These are phyloP conservation scores for Ulmus americana DNA, from an alignment of 331 rosid genomes.

Conservation along the genomic window DNA sequence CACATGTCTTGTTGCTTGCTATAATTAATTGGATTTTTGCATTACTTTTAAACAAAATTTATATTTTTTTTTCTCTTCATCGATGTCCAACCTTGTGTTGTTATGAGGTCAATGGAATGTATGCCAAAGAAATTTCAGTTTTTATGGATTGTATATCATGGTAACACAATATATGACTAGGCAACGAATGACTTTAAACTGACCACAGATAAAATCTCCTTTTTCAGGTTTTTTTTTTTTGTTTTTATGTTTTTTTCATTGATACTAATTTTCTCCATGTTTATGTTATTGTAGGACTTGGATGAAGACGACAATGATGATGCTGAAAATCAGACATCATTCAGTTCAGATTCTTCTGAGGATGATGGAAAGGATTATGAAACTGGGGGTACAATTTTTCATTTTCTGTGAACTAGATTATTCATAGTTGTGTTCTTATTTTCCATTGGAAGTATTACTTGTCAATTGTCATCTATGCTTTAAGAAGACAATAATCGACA, in stretches of 20 bases:
- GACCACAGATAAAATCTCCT: conserved; percentile 8
- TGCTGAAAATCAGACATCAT: conserved; percentile 21
- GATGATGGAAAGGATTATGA: conserved; percentile 38
- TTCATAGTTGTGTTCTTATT: conserved; percentile 16
- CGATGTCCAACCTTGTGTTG: background rate
- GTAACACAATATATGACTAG: background rate
- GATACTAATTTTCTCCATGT: conserved; percentile 16
- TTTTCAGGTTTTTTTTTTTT: too few species aligned
- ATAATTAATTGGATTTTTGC: too few species aligned
- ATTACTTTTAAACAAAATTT: too few species aligned
- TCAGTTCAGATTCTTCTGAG: conserved; percentile 39
- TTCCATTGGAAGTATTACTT: conserved; percentile 3
- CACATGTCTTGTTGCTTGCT: too few species aligned
- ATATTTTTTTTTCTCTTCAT: too few species aligned
- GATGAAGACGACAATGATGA: conserved; percentile 45
- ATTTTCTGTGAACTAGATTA: background rate
- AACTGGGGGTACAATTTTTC: conserved; percentile 35
- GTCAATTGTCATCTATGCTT: background rate
- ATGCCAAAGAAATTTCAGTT: background rate
- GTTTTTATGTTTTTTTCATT: background rate
- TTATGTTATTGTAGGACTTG: conserved; percentile 42
- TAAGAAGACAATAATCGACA: background rate
- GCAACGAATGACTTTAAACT: background rate
- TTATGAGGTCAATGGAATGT: background rate
- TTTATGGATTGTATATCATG: background rate